Evolutionary conservation across 1,284 basidiomycete species (phyloP).

Genomic region (Ganoderma meredithae): DNA sequence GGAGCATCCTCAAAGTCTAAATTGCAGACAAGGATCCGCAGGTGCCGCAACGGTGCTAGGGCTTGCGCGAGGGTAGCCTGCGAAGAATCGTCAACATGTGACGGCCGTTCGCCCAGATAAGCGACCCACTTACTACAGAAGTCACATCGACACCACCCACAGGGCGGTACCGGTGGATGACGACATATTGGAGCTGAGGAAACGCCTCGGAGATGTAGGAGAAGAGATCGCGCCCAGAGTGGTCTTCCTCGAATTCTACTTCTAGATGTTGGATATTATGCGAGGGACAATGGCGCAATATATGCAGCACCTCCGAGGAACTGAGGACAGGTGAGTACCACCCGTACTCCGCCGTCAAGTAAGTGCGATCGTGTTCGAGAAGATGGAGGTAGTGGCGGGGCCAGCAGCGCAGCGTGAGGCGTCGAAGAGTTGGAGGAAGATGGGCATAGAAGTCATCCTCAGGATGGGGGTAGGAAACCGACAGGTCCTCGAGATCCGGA

Average conservation of each 20-base stretch:
- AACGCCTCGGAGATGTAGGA: neutral
- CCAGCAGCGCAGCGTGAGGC: slow-evolving; percentile 9
- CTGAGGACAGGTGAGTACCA: slow-evolving; percentile 8
- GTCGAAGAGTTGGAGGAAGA: neutral
- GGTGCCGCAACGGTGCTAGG: neutral
- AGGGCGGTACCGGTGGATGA: neutral
- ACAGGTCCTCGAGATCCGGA: neutral
- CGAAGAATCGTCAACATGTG: no score
- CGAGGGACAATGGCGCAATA: neutral
- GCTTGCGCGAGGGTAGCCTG: neutral
- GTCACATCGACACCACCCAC: neutral
- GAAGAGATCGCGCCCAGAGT: neutral
- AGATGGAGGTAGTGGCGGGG: slow-evolving; percentile 11
- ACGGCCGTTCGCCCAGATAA: no score
- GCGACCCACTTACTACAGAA: neutral
- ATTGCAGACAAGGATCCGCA: neutral
- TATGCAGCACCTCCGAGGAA: slow-evolving; percentile 1
- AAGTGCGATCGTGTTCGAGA: neutral
- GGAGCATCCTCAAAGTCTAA: neutral
- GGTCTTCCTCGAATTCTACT: neutral
- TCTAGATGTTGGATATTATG: neutral
- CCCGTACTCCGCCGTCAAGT: neutral
- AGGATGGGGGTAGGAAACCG: slow-evolving; percentile 14
- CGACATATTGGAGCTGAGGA: neutral
- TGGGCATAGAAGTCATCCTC: slow-evolving; percentile 12